A percentile compares a stretch with the other conserved stretches of the same genome.
Evolutionary conservation across 2,329 filamentous ascomycete genomes (phyloP).

Genomic region (Rhytidhysteron rufulum): DNA sequence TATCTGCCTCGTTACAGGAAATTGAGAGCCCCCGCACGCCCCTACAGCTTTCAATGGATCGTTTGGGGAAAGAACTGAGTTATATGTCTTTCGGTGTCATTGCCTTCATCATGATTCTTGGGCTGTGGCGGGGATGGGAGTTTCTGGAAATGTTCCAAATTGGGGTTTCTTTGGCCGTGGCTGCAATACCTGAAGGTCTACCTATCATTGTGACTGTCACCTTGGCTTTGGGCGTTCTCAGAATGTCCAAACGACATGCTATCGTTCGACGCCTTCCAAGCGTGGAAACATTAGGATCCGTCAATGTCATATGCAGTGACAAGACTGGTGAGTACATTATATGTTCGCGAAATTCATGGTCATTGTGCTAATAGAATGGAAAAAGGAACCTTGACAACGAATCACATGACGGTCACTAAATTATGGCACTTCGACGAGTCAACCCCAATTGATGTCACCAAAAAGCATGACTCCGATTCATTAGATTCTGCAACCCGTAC

Average conservation of each 20-base stretch:
- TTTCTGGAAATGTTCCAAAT: slow-evolving; percentile 96
- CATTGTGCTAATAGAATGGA: not conserved
- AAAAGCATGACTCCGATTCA: slow-evolving; percentile 49
- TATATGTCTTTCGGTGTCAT: slow-evolving; percentile 97
- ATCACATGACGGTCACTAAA: slow-evolving; percentile 96
- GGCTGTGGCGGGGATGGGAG: slow-evolving; percentile 83
- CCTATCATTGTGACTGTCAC: slow-evolving; percentile 99
- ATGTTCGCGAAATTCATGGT: not conserved
- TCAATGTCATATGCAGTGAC: slow-evolving; percentile 98
- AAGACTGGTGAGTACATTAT: slow-evolving; percentile 66
- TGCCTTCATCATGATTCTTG: slow-evolving; percentile 84
- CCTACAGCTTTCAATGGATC: slow-evolving; percentile 93
- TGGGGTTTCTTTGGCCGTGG: slow-evolving; percentile 92
- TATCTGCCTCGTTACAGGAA: slow-evolving; percentile 87
- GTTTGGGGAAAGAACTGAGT: slow-evolving; percentile 91
- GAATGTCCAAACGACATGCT: slow-evolving; percentile 92
- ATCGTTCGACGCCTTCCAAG: slow-evolving; percentile 95
- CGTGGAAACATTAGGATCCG: slow-evolving; percentile 95
- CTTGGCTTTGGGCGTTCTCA: slow-evolving; percentile 85
- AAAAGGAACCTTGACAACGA: slow-evolving; percentile 82
- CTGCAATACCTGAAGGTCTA: slow-evolving; percentile 90
- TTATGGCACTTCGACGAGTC: slow-evolving; percentile 86
- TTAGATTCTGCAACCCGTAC: slow-evolving; percentile 72
- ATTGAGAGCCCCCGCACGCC: slow-evolving; percentile 95
- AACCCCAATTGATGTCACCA: slow-evolving; percentile 54